Evolutionary conservation across 1,284 basidiomycete genomes (phyloP), one percentile per base, ranked within the genome.

Genomic region (Taiwanofungus camphoratus): DNA sequence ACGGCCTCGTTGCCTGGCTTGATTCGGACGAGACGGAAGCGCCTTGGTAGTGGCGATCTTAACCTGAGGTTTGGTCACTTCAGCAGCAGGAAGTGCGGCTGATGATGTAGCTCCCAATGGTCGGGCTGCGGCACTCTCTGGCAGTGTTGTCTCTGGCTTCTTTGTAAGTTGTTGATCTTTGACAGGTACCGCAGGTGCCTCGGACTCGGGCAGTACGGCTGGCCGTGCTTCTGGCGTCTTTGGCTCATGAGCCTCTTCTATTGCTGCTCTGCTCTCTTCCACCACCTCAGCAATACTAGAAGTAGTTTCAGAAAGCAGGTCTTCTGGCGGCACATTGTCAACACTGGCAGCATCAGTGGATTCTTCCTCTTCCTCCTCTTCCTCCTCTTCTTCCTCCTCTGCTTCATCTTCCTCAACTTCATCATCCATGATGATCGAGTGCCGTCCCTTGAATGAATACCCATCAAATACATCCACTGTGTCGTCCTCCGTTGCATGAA

Each of bases 371-470:
- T 58, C 55, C 21, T 57, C 56, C 30, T 58, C 57, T 7, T 56
- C 57, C 1, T 68, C 68, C 36, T 58, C 62, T 24, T 62, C 60
- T 36, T 62, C 58, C 50, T 66, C 67, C 11, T 67, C 69, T 31
- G 68, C 69, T 34, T 67, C 75, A 31, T 68, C 69, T n/a, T 62
- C 72, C 7, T 78, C 79, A 3, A 77, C 79, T 8, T 81, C 80
- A 30, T 79, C 81, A 46, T 87, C 86, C 37, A 89, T 65, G 46
- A 88, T 68, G 42, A 90, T 72, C 3, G 87, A 88, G 62, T 89
- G 73, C 22, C 87, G 71, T 9, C 86, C 89, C 64, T 91, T 90
- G 73, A 88, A 92, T 24, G 86, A 90, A 61, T 92, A 92, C 11
- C 87, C 88, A 63, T 91, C 89, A 56, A 91, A 92, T 15, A 90